Conservation (phyloP, 116 monocot species). For the Papilionanthe hybrid region DNA sequence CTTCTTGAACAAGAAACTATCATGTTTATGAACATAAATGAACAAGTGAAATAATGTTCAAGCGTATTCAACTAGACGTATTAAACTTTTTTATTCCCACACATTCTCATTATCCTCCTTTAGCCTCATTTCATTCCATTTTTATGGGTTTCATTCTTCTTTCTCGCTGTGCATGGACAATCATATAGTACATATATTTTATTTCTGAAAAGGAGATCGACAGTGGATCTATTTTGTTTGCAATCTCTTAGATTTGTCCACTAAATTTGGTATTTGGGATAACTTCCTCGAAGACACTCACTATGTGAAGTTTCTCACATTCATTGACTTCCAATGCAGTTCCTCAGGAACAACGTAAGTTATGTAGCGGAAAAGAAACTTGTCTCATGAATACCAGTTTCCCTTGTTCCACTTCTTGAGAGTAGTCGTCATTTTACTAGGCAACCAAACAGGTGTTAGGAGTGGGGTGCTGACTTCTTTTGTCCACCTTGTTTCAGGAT, state of each 20-base stretch:
- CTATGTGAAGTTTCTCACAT: background rate
- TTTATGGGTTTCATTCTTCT: background rate
- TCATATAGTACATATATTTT: background rate
- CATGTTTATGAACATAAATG: too few species aligned
- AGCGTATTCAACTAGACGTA: too few species aligned
- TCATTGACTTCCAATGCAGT: background rate
- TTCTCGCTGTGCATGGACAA: too few species aligned
- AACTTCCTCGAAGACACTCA: background rate
- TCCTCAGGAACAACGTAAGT: background rate
- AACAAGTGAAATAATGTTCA: too few species aligned
- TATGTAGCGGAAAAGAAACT: background rate
- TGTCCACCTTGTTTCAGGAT: background rate
- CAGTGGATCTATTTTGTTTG: background rate
- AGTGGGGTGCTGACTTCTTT: background rate
- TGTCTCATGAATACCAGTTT: background rate
- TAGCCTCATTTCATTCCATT: background rate
- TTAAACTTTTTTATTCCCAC: background rate
- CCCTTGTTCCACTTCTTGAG: background rate
- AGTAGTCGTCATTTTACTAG: background rate
- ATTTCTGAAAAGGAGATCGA: background rate
- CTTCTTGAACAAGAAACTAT: too few species aligned
- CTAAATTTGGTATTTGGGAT: background rate
- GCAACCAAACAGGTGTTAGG: background rate
- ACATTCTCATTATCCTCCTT: background rate
- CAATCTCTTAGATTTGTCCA: background rate